Percentiles rank a stretch among this genome's conserved stretches.
Evolutionary conservation across 371 early-diverging fungal genomes (phyloP).

Genomic region (Actinomortierella wolfii): DNA sequence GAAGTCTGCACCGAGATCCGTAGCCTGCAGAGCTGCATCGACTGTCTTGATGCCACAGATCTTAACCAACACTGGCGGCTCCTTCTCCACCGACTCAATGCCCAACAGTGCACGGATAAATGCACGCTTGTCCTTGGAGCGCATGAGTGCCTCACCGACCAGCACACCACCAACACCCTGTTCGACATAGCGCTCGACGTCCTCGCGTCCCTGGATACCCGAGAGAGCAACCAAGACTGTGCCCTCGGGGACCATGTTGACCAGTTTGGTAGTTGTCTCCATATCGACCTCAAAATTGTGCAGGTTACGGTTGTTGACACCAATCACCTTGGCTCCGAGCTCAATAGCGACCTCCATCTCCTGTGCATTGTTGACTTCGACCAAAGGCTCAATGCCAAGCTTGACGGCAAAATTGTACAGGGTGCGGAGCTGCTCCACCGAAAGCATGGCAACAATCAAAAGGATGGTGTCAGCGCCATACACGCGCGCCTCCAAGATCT

Average conservation of each 20-base stretch:
- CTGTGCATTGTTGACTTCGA: slow-evolving; percentile 90
- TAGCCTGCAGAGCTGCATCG: slow-evolving; percentile 82
- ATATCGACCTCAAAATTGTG: slow-evolving; percentile 95
- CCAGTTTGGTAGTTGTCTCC: slow-evolving; percentile 78
- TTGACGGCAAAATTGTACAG: slow-evolving; percentile 73
- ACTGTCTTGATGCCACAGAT: slow-evolving; percentile 88
- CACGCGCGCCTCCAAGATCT: slow-evolving; percentile 90
- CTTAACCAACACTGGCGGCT: slow-evolving; percentile 70
- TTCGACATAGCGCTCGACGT: slow-evolving; percentile 79
- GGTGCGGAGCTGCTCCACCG: slow-evolving; percentile 63
- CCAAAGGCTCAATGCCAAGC: slow-evolving; percentile 96
- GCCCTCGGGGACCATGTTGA: slow-evolving; percentile 73
- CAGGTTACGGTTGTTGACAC: slow-evolving; percentile 96
- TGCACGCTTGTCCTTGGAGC: slow-evolving; percentile 69
- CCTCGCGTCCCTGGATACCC: slow-evolving; percentile 85
- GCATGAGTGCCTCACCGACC: slow-evolving; percentile 96
- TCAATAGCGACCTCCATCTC: slow-evolving; percentile 90
- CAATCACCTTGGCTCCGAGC: slow-evolving; percentile 86
- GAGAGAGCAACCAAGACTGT: slow-evolving; percentile 86
- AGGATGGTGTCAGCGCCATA: slow-evolving; percentile 93
- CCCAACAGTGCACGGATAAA: slow-evolving; percentile 78
- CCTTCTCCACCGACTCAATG: slow-evolving; percentile 36
- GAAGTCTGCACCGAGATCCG: slow-evolving; percentile 84
- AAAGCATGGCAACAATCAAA: slow-evolving; percentile 94
- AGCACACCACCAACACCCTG: slow-evolving; percentile 85